Conservation (phyloP, 202 grass and related monocot species). For the Eragrostis tef region DNA sequence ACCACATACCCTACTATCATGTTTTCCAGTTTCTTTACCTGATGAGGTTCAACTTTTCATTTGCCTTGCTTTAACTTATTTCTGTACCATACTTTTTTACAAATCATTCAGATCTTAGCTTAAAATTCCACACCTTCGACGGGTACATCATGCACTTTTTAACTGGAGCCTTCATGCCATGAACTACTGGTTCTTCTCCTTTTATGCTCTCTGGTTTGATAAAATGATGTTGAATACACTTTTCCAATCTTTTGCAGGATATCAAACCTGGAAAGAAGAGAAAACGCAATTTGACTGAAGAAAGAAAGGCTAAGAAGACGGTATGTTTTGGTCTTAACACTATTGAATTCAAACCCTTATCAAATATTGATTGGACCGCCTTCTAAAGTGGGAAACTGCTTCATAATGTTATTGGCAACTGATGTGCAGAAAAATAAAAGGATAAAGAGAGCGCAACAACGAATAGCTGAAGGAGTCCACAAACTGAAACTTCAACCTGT, state of each 20-base stretch:
- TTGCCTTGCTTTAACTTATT: conserved; percentile 13
- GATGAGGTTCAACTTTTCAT: conserved; percentile 22
- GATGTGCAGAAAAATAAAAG: conserved; percentile 71
- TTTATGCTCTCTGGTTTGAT: conserved; percentile 35
- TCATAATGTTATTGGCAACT: conserved; percentile 56
- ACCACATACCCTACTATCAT: background rate
- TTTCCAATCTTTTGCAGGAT: conserved; percentile 58
- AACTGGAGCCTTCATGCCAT: conserved; percentile 10
- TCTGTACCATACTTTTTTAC: background rate
- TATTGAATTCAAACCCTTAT: conserved; percentile 8
- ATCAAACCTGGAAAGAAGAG: conserved; percentile 56
- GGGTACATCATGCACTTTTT: background rate
- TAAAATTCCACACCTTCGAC: conserved; percentile 10
- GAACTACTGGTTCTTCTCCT: conserved; percentile 4
- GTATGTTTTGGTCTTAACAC: conserved; percentile 49
- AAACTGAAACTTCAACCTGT: conserved; percentile 74
- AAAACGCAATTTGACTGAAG: conserved; percentile 58
- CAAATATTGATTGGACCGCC: conserved; percentile 25
- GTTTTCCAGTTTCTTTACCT: conserved; percentile 14
- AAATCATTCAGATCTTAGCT: conserved; percentile 18
- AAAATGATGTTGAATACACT: conserved; percentile 26
- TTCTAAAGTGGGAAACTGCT: conserved; percentile 41
- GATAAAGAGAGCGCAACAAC: conserved; percentile 68
- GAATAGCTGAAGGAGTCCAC: conserved; percentile 70
- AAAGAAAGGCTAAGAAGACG: conserved; percentile 83